These are phyloP conservation scores for Pyrus betulifolia DNA, from an alignment of 306 rosid species.

Conservation along the genomic window DNA sequence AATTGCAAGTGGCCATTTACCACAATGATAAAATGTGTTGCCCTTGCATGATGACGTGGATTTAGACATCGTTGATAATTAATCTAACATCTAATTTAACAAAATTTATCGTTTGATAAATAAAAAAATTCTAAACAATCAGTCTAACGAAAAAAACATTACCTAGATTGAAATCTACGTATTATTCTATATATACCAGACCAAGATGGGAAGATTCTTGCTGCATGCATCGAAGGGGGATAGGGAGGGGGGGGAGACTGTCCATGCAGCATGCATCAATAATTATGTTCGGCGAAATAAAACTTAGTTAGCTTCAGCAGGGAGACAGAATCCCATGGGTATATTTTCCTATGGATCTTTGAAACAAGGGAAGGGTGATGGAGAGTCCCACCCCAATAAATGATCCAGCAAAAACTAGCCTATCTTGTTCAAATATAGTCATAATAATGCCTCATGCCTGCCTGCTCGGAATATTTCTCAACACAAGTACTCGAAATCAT, in stretches of 20 bases:
- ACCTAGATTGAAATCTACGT: not conserved
- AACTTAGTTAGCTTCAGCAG: not conserved
- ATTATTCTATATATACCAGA: not conserved
- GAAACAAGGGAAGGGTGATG: constrained; percentile 10
- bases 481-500: not conserved
- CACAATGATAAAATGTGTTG: too few species aligned
- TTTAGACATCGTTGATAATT: too few species aligned
- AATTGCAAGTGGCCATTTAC: too few species aligned
- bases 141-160: too few species aligned
- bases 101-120: too few species aligned
- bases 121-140: too few species aligned
- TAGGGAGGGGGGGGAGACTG: not conserved
- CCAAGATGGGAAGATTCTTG: not conserved
- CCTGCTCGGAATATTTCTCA: not conserved
- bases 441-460: constrained; percentile 18
- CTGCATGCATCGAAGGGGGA: constrained; percentile 9
- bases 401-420: not conserved
- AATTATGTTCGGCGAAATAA: constrained; percentile 38
- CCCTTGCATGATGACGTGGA: rapidly evolving
- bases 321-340: constrained; percentile 26
- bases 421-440: constrained; percentile 29
- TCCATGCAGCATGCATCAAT: constrained; percentile 26
- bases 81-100: too few species aligned
- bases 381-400: constrained; percentile 27
- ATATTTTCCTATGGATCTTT: constrained; percentile 22